Evolutionary conservation across 2,329 filamentous ascomycete genomes (phyloP), one percentile per base, ranked within the genome.

Genomic region (Leptographium wingfieldii): DNA sequence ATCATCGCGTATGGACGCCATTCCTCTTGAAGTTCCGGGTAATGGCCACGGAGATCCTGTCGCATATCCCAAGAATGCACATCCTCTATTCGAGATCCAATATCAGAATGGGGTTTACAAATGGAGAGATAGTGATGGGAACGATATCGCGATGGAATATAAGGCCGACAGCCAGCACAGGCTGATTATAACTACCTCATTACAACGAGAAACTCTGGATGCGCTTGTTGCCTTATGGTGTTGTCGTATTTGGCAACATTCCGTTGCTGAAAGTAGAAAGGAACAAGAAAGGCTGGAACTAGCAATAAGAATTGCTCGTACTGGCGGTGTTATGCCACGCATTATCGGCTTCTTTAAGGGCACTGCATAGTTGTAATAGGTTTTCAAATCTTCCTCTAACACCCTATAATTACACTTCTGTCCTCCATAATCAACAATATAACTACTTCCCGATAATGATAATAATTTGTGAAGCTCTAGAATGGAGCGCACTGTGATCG

Each of bases 161-260:
- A 33, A 31, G 2, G 35, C 29, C 6, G 43, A 25, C 14, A 19
- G 10, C 9, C n/a, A 29, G 5, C 16, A 48, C 19, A 51, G 57
- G 6, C 57, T 59, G 5, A 29, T 59, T 10, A 46, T 59, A 40
- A 59, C 40, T 11, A 27, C 35, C 1, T 6, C 38, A 5, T 52
- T 55, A 40, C 38, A 25, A 6, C 57, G 52, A 14, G 11, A 31
- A 22, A 33, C 9, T 2, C 25, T 29, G 16, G 57, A 59, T 14
- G 51, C 52, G 3, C 57, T 59, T 27, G 57, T 59, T 16, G 57
- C 51, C 6, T 38, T 59, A 22, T 59, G 57, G 57, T 59, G 57
- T 25, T 55, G 57, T 31, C 51, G 40, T 6, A 33, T 59, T 27
- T 59, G 57, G 57, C 40, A 57, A 16, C 3, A 19, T 3, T 40